Percentiles rank a stretch among this genome's conserved stretches.
Conservation (phyloP, 805 yeast genomes). For the Suhomyces kilbournensis region DNA sequence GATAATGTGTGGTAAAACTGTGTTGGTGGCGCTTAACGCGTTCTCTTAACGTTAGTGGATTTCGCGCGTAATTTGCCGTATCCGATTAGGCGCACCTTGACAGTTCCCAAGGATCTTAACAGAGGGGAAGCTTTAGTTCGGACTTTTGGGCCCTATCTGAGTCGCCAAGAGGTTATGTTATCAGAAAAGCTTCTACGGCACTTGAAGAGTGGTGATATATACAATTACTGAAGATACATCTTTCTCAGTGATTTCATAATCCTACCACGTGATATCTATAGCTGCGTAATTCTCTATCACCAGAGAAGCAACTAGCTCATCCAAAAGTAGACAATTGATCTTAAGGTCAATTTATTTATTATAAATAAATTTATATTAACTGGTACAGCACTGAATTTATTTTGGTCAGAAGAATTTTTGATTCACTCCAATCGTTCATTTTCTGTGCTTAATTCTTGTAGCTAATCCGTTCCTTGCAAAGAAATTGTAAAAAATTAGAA, state of each 20-base stretch:
- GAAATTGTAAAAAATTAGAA: too few relatives aligned
- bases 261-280: not conserved
- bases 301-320: not conserved
- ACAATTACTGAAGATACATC: not conserved
- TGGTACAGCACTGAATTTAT: too few relatives aligned
- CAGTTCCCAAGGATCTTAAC: not conserved
- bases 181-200: not conserved
- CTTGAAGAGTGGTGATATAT: not conserved
- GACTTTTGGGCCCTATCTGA: not conserved
- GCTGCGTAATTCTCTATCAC: not conserved
- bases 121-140: not conserved
- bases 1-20: not conserved
- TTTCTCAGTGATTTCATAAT: too few relatives aligned
- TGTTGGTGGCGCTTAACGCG: constrained; percentile 1
- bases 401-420: too few relatives aligned
- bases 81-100: not conserved
- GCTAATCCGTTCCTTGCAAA: too few relatives aligned
- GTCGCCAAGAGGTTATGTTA: not conserved
- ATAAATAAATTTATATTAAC: too few relatives aligned
- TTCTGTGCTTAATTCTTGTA: too few relatives aligned
- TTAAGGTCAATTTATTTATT: too few relatives aligned
- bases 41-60: constrained; percentile 4
- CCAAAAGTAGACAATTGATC: too few relatives aligned
- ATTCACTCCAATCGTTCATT: not conserved
- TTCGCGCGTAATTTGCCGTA: not conserved